Evolutionary conservation across 108 stramenopile species (phyloP), one percentile per base, ranked within the genome.

Genomic region (Nitzschia putrida): DNA sequence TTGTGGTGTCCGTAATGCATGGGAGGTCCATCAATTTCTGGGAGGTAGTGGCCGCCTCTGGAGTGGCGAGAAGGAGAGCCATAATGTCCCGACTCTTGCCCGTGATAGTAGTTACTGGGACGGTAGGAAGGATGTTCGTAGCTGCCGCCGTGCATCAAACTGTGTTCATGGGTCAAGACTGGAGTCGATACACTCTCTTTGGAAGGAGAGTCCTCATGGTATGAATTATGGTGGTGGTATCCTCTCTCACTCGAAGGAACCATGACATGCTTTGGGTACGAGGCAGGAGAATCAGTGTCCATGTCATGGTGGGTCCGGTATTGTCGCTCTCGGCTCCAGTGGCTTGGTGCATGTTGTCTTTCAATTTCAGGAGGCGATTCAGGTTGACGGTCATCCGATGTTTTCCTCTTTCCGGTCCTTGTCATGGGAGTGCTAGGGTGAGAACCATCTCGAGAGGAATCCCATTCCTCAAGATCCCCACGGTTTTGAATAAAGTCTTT

Each of bases 191-290:
- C 59, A 26, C 61, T 71, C 2, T 45, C 44, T 47, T 64, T 57
- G 7, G 57, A 59, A 40, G 57, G 49, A 53, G 69, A 29, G 24
- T 45, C 60, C 18, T 64, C 58, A 55, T 69, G 58, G 34, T 76
- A 68, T 7, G 57, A 43, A 13, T 71, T 60, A 42, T 71, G 57
- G 8, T 47, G 37, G 3, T 23, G 49, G 50, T 66, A 70, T 11
- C 69, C 63, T 1, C 59, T 43, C 44, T 69, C 57, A 52, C 41
- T 26, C 11, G 73, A 56, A 5, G 78, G 66, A 40, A 78, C 84
- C 71, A 85, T 74, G 25, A 81, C 64, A 66, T 85, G 77, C 68
- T 78, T 85, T 26, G 76, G 84, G 57, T 79, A 85, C 9, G 84
- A 79, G 22, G 80, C 70, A 18, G 84, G 84, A 52, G 84, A 85